Percentiles rank a stretch among this genome's conserved stretches.
Conservation (phyloP, 371 early-diverging fungal species). For the Mucor plumbeus region DNA sequence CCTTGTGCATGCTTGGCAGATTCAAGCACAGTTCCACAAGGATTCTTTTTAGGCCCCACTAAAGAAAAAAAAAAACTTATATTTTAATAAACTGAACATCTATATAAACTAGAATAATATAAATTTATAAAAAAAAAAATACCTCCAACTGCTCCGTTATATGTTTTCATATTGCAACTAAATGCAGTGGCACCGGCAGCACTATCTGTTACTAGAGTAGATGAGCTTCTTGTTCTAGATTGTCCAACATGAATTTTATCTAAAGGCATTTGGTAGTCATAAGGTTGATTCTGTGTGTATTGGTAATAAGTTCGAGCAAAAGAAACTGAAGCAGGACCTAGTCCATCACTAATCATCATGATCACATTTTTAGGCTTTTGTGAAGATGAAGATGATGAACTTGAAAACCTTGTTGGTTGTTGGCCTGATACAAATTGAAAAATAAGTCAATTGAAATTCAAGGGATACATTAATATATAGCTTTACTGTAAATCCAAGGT, state of each 20-base stretch:
- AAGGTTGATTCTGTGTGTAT: conserved; percentile 55
- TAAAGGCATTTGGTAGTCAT: conserved; percentile 60
- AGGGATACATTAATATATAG: conserved; percentile 1
- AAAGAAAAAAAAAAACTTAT: too few relatives aligned
- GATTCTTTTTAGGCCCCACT: conserved; percentile 64
- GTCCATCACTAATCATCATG: conserved; percentile 93
- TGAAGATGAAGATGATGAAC: background rate
- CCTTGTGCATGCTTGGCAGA: conserved; percentile 81
- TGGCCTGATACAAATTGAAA: background rate
- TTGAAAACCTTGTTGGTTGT: background rate
- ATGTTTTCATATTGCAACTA: conserved; percentile 83
- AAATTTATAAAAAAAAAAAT: background rate
- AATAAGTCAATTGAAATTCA: background rate
- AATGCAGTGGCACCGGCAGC: conserved; percentile 97
- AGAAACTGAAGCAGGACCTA: conserved; percentile 94
- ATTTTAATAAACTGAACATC: too few relatives aligned
- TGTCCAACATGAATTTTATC: conserved; percentile 88
- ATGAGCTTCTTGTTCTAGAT: conserved; percentile 84
- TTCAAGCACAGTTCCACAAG: conserved; percentile 94
- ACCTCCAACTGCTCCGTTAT: conserved; percentile 89
- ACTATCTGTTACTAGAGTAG: conserved; percentile 89
- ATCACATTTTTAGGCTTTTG: conserved; percentile 73
- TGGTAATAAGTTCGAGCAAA: conserved; percentile 82
- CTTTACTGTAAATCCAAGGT: conserved; percentile 3
- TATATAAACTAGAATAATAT: too few relatives aligned